A percentile compares a stretch with the other conserved stretches of the same genome.
Evolutionary conservation across 2,329 filamentous ascomycete genomes (phyloP).

Genomic region (Aspergillus quadricinctus): DNA sequence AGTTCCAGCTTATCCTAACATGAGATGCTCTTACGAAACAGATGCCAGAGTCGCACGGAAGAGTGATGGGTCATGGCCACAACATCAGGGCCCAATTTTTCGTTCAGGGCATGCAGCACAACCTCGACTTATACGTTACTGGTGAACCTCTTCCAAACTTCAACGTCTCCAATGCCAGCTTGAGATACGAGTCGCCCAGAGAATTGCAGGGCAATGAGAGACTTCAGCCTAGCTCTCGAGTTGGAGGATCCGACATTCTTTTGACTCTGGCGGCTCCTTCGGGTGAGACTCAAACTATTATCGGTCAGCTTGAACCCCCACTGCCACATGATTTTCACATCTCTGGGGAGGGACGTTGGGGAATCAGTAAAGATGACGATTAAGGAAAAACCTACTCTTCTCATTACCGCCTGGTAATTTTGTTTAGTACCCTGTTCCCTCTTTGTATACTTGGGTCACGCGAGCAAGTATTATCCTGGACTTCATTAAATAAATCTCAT

Average conservation of each 20-base stretch:
- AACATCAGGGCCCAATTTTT: not conserved
- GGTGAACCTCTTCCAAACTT: not conserved
- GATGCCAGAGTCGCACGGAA: not conserved
- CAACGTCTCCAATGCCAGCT: not conserved
- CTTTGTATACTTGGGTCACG: too few species aligned
- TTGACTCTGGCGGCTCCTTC: not conserved
- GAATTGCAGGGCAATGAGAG: not conserved
- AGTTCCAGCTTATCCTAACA: not conserved
- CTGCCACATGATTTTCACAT: not conserved
- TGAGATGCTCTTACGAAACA: not conserved
- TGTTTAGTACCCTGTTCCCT: too few species aligned
- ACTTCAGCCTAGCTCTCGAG: not conserved
- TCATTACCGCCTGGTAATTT: not conserved
- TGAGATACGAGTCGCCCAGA: not conserved
- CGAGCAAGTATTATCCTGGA: too few species aligned
- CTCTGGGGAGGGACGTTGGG: not conserved
- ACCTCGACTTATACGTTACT: not conserved
- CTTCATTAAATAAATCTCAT: too few species aligned
- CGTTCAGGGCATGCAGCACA: not conserved
- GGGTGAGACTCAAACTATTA: not conserved
- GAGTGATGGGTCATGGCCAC: not conserved
- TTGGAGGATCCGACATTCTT: not conserved
- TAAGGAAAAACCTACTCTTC: not conserved
- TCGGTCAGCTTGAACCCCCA: not conserved
- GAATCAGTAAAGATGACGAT: not conserved